Evolutionary conservation across 306 rosid genomes (phyloP).

Genomic region (Dicorynia guianensis): DNA sequence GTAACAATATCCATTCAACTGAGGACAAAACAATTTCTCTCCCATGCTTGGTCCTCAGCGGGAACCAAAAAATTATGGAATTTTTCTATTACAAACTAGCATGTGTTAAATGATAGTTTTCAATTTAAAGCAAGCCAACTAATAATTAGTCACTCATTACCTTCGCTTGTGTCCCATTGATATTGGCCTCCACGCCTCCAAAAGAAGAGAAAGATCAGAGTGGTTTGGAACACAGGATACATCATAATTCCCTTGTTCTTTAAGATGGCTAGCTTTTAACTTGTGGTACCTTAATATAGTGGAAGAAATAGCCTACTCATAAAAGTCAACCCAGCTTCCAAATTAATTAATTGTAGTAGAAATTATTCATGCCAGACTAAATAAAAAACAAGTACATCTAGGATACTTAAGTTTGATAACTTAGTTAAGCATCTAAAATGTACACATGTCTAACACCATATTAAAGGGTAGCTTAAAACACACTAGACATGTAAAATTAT

Average conservation of each 20-base stretch:
- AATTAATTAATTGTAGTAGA: conserved; percentile 33
- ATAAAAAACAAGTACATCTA: not conserved
- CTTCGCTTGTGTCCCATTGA: conserved; percentile 92
- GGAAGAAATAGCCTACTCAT: conserved; percentile 70
- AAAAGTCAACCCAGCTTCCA: conserved; percentile 30
- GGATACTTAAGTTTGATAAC: not conserved
- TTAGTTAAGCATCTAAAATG: conserved; percentile 10
- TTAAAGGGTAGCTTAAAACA: conserved; percentile 18
- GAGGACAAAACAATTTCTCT: not conserved
- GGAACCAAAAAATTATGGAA: conserved; percentile 15
- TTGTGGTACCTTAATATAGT: conserved; percentile 72
- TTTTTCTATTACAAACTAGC: conserved; percentile 27
- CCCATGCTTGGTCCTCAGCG: too few relatives aligned
- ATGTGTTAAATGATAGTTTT: conserved; percentile 18
- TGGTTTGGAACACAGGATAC: conserved; percentile 47
- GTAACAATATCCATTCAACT: too few relatives aligned
- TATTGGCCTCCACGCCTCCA: conserved; percentile 93
- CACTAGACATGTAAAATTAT: not conserved
- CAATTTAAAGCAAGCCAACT: not conserved
- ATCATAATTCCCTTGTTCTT: conserved; percentile 45
- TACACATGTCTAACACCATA: conserved; percentile 6
- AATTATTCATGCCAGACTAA: conserved; percentile 32
- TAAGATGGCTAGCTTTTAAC: conserved; percentile 53
- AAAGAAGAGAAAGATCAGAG: conserved; percentile 57
- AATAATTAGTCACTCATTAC: conserved; percentile 47